Conservation (phyloP, 805 yeast genomes). For the Zygotorulaspora florentina region DNA sequence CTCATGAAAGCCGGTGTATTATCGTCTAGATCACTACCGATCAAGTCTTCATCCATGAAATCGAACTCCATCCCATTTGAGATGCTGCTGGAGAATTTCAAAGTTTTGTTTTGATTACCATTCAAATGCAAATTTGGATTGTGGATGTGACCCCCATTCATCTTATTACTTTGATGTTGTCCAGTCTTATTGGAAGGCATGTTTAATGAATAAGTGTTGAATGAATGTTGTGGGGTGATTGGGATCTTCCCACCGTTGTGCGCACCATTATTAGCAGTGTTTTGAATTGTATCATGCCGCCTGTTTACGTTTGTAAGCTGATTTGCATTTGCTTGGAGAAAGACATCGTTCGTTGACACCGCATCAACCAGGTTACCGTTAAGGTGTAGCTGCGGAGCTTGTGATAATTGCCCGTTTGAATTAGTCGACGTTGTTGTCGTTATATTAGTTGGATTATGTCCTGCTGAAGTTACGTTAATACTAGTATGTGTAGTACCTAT, state of each 20-base stretch:
- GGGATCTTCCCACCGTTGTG: slow-evolving; percentile 22
- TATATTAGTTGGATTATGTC: slow-evolving; percentile 6
- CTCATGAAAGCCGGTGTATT: slow-evolving; percentile 14
- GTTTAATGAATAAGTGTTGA: slow-evolving; percentile 19
- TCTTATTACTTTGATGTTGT: slow-evolving; percentile 14
- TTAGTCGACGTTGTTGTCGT: slow-evolving; percentile 21
- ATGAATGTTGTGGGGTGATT: slow-evolving; percentile 17
- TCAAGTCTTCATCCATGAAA: slow-evolving; percentile 24
- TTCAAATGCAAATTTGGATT: slow-evolving; percentile 18
- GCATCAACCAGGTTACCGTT: slow-evolving; percentile 70
- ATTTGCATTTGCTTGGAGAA: slow-evolving; percentile 42
- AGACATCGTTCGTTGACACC: slow-evolving; percentile 90
- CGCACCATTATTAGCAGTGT: slow-evolving; percentile 5
- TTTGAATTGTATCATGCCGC: slow-evolving; percentile 5
- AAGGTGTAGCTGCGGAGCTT: slow-evolving; percentile 20
- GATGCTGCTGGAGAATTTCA: slow-evolving; percentile 9
- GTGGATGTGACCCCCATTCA: slow-evolving; percentile 21
- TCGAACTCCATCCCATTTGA: slow-evolving; percentile 21
- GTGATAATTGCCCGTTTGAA: slow-evolving; percentile 4
- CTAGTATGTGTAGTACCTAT: slow-evolving; percentile 4
- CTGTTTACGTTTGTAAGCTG: slow-evolving; percentile 8
- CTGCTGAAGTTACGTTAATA: slow-evolving; percentile 3
- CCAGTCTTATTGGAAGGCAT: slow-evolving; percentile 5
- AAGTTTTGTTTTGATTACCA: slow-evolving; percentile 9
- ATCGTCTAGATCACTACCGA: slow-evolving; percentile 13